Percentiles rank a stretch among this genome's conserved stretches.
Conservation (phyloP, 495 filamentous ascomycete genomes). For the Talaromyces trachyspermus region DNA sequence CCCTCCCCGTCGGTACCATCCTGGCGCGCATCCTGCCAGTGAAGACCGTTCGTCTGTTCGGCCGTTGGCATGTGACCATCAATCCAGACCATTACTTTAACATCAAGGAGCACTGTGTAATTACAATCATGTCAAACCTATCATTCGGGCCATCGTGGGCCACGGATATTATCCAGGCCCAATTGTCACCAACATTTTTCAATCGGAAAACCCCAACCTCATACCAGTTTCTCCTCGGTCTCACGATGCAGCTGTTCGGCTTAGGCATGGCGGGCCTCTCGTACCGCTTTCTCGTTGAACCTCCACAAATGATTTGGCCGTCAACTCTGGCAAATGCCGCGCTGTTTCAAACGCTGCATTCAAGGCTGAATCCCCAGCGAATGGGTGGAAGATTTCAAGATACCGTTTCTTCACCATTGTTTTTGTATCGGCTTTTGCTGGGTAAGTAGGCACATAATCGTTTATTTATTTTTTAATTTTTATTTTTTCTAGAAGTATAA, state of each 20-base stretch:
- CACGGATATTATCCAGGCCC: slow-evolving; percentile 62
- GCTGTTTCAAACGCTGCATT: slow-evolving; percentile 82
- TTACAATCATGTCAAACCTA: slow-evolving; percentile 47
- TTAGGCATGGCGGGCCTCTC: slow-evolving; percentile 72
- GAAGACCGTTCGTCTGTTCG: slow-evolving; percentile 38
- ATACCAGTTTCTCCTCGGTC: slow-evolving; percentile 69
- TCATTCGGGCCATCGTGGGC: slow-evolving; percentile 5
- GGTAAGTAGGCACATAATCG: slow-evolving; percentile 19
- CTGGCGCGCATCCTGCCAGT: slow-evolving; percentile 35
- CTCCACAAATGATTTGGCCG: slow-evolving; percentile 81
- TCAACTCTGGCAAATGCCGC: slow-evolving; percentile 78
- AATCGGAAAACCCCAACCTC: slow-evolving; percentile 57
- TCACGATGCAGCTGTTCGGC: slow-evolving; percentile 75
- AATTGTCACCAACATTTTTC: slow-evolving; percentile 60
- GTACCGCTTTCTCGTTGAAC: slow-evolving; percentile 69
- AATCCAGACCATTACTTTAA: slow-evolving; percentile 54
- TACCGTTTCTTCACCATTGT: slow-evolving; percentile 75
- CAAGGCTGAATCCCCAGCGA: slow-evolving; percentile 69
- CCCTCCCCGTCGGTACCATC: slow-evolving; percentile 51
- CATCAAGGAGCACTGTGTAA: slow-evolving; percentile 58
- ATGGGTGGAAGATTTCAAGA: slow-evolving; percentile 74
- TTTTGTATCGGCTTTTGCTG: slow-evolving; percentile 57
- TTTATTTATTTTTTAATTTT: background rate
- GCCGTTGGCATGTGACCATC: slow-evolving; percentile 38
- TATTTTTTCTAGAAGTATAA: background rate